Base-by-base conservation (phyloP, 2,329 filamentous ascomycete species). In the Monosporascus sp. region DNA sequence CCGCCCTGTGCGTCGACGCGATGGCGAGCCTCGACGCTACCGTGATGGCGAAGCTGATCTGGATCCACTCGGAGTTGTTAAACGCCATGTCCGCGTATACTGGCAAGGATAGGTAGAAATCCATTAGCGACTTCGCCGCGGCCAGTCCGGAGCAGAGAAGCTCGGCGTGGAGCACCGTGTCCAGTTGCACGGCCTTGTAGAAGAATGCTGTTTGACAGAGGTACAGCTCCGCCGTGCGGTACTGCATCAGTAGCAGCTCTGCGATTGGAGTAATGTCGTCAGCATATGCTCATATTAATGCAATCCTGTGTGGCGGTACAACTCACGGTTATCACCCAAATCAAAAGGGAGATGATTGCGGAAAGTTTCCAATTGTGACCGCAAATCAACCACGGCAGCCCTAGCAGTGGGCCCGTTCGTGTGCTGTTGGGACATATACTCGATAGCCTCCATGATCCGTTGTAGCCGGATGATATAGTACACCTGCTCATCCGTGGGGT, bases 41-140 rank as follows among this genome's bases (percentile, higher is more conserved):
- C 31, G 51, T 50, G n/a, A 53, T 48, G 18, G 51, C 65, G 52
- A 73, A 72, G 5, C 65, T 69, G 17, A 72, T 50, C 53, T 74
- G 71, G 2, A 74, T 62, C 70, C 72, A 74, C 54, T 72, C 65
- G 1, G 68, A 61, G 49, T 74, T 72, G 37, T 67, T 72, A 18
- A 73, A 63, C 1, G 60, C 59, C 45, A 67, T 61, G 51, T 74
- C 71, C 7, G 64, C 61, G 37, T 65, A 63, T 5, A 64, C 58
- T 3, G 70, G 70, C 1, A 74, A 59, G 45, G 63, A 65, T 5
- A 72, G 51, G 38, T 70, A 71, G 11, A 66, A 54, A n/a, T 67
- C 63, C 24, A 66, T 44, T 3, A 65, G 53, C 9, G 57, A 50
- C 15, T 60, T 60, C n/a, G 62, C 55, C 8, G 65, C 57, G 18